Conservation (phyloP, 1,284 basidiomycete species). For the Singerocomus inundabilis region DNA sequence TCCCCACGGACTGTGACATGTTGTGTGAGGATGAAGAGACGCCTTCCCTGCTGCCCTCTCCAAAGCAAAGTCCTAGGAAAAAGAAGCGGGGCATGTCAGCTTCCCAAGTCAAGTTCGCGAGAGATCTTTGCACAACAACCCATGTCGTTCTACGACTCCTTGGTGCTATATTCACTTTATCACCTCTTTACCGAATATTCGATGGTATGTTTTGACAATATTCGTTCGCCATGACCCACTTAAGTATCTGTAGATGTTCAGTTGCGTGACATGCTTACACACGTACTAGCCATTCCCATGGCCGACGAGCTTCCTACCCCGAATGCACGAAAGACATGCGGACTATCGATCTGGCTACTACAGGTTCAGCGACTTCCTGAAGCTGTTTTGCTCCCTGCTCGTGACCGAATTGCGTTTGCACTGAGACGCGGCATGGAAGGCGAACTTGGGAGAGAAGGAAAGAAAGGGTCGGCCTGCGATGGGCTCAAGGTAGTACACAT, state of each 20-base stretch:
- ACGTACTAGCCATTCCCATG: conserved; percentile 67
- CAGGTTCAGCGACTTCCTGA: conserved; percentile 66
- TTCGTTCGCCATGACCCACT: conserved; percentile 1
- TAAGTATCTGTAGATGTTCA: conserved; percentile 48
- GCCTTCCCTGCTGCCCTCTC: conserved; percentile 47
- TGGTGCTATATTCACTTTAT: conserved; percentile 54
- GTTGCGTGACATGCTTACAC: conserved; percentile 56
- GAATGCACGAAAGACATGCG: conserved; percentile 79
- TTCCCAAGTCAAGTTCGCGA: conserved; percentile 71
- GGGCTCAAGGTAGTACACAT: conserved; percentile 57
- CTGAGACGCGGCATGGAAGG: conserved; percentile 75
- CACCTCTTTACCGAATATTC: conserved; percentile 59
- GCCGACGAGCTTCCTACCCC: conserved; percentile 67
- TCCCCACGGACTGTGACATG: conserved; percentile 16
- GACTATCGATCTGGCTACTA: conserved; percentile 68
- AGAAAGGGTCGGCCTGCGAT: conserved; percentile 74
- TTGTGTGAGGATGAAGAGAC: conserved; percentile 31
- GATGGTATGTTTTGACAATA: conserved; percentile 44
- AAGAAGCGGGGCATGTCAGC: conserved; percentile 69
- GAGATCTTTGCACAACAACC: conserved; percentile 68
- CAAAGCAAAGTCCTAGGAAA: conserved; percentile 53
- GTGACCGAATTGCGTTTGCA: conserved; percentile 64
- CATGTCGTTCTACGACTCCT: conserved; percentile 69
- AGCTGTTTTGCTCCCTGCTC: conserved; percentile 55
- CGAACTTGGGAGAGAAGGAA: conserved; percentile 80